Evolutionary conservation across 768 basidiomycete species (phyloP), one percentile per base, ranked within the genome.

Genomic region (Boletus sp.): DNA sequence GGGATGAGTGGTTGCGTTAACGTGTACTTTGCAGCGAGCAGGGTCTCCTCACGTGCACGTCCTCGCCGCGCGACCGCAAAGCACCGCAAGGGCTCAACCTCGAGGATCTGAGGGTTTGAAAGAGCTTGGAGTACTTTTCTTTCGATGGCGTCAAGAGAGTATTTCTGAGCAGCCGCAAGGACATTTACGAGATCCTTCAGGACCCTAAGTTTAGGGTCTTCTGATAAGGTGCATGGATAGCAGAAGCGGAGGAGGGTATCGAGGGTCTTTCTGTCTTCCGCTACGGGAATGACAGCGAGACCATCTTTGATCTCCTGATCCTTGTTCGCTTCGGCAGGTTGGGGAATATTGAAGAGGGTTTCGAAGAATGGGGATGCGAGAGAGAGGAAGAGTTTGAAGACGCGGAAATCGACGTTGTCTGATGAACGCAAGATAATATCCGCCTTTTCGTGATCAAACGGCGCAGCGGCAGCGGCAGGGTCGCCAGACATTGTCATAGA

Each of bases 351-450:
- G 47, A 76, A 71, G 52, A 77, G 64, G 20, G 61, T 56, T 32
- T 67, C 59, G 56, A 75, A 78, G 57, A 71, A 64, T 0, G 71
- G 64, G 11, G 76, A 76, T 0, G 74, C 64, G 17, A 73, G 64
- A 12, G 66, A 63, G 18, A 76, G 71, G 40, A 76, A 67, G 6
- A 64, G 56, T 17, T 63, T 73, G 60, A 74, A 72, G 12, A 72
- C 50, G 10, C 60, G 65, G 47, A 75, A 64, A 50, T 76, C 65
- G 37, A 72, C 48, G 8, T 61, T 58, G 58, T 72, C 69, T 6
- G 62, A 64, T 18, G 67, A 66, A 7, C 60, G 70, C 10, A 71
- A 35, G 29, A 71, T 63, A 36, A 71, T 29, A 30, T 70, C 61
- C 5, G 53, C 60, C 33, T 66, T 60, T 12, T 50, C 39, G 35